Evolutionary conservation across 208 protist genomes (phyloP), one percentile per base, ranked within the genome.

Genomic region (Acanthamoeba divionensis): DNA sequence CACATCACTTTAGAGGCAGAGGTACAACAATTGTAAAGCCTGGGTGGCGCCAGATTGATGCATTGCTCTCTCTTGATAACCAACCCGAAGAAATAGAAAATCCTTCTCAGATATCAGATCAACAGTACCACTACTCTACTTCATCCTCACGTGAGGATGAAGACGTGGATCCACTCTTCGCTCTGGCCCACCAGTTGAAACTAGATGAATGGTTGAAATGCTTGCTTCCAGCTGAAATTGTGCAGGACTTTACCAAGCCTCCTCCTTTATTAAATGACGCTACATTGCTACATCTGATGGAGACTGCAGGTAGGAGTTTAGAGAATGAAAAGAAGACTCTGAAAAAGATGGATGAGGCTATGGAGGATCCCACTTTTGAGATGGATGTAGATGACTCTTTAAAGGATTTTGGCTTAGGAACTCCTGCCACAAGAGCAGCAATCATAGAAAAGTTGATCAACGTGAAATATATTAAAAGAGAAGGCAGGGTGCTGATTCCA

Each of bases 371-470:
- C n/a, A n/a, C n/a, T n/a, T n/a, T n/a, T n/a, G n/a, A 12, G 60
- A 73, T 47, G 36, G 60, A 26, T 29, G 15, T 21, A 5, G 62
- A 73, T 24, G 80, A 89, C 24, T 47, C 80, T 24, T 45, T 89
- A 26, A 89, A 89, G 60, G 80, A 73, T 18, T 89, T 50, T 63
- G 80, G 80, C 29, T 38, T 89, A 47, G 80, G 80, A 26, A 89
- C 80, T 10, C 80, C 80, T 10, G 80, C 80, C 29, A 89, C 80
- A 29, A 55, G 80, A 7, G 80, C 80, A 29, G 45, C 48, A 45
- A 89, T 38, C 13, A 89, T 89, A 55, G 80, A 89, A 38, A 36
- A 63, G 24, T 41, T 89, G 44, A 89, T 89, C 60, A 41, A 5
- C 44, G 80, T 89, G 29, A 52, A 55, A 33, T 73, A 89, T 21